These are phyloP conservation scores for Rubia yunnanensis DNA, from an alignment of 257 asterid species.

Conservation along the genomic window DNA sequence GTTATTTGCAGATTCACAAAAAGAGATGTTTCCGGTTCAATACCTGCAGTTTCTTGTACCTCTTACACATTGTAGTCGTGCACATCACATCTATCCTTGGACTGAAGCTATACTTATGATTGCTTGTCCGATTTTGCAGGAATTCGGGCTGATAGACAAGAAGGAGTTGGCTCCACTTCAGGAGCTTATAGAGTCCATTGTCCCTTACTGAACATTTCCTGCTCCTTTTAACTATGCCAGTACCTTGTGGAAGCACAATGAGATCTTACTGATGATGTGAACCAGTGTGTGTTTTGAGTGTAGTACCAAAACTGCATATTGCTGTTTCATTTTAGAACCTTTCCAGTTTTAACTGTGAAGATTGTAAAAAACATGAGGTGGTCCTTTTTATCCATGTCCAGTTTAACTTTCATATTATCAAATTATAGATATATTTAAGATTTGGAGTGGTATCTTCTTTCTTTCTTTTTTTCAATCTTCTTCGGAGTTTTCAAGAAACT, in stretches of 20 bases:
- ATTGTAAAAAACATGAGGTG: neutral
- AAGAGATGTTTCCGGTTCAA: neutral
- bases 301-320: neutral
- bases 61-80: neutral
- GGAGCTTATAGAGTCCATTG: conserved; percentile 72
- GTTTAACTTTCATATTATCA: neutral
- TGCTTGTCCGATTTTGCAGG: conserved; percentile 38
- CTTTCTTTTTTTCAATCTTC: neutral
- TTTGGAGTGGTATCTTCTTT: neutral
- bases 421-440: neutral
- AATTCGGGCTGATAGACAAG: conserved; percentile 75
- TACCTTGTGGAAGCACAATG: conserved; percentile 4
- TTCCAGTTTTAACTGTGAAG: neutral
- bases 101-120: neutral
- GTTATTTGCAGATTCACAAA: neutral
- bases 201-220: conserved; percentile 43
- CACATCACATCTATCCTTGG: neutral
- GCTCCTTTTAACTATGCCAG: neutral
- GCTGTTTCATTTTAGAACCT: neutral
- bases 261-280: neutral
- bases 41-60: neutral
- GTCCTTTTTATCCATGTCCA: neutral
- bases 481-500: neutral
- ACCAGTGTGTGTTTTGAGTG: neutral
- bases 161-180: conserved; percentile 88